These are phyloP conservation scores for Leccinum griseonigrum DNA, from an alignment of 1,284 basidiomycete genomes.

Conservation along the genomic window DNA sequence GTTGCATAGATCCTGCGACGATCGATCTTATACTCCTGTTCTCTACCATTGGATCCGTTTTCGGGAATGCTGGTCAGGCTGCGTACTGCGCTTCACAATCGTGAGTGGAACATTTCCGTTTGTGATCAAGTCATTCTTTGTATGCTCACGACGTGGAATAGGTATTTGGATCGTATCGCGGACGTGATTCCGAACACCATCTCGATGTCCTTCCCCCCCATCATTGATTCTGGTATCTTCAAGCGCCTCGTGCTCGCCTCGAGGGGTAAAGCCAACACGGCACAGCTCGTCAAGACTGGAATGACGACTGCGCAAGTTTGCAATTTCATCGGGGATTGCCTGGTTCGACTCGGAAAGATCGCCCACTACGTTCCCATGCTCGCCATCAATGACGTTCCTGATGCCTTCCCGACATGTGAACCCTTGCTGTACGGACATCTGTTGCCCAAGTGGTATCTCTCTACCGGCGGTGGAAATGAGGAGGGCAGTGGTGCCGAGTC, in stretches of 20 bases:
- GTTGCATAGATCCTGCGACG: conserved; percentile 23
- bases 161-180: conserved; percentile 30
- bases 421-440: conserved; percentile 26
- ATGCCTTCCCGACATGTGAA: conserved; percentile 25
- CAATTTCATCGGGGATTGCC: conserved; percentile 32
- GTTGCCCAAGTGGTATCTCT: conserved; percentile 23
- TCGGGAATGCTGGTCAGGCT: conserved; percentile 35
- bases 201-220: conserved; percentile 35
- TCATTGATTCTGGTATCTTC: conserved; percentile 33
- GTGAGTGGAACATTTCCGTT: conserved; percentile 8
- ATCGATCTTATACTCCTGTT: conserved; percentile 34
- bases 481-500: conserved; percentile 17
- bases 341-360: conserved; percentile 23
- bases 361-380: conserved; percentile 33
- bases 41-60: conserved; percentile 33
- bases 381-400: conserved; percentile 22
- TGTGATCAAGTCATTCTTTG: background rate
- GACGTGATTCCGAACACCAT: conserved; percentile 30
- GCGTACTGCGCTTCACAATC: conserved; percentile 32
- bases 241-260: conserved; percentile 28
- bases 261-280: conserved; percentile 29
- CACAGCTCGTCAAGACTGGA: conserved; percentile 29
- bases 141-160: conserved; percentile 8
- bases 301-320: conserved; percentile 34
- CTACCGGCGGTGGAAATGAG: conserved; percentile 8